Evolutionary conservation across 140 eudicot species (phyloP).

Genomic region (Oenanthe javanica): DNA sequence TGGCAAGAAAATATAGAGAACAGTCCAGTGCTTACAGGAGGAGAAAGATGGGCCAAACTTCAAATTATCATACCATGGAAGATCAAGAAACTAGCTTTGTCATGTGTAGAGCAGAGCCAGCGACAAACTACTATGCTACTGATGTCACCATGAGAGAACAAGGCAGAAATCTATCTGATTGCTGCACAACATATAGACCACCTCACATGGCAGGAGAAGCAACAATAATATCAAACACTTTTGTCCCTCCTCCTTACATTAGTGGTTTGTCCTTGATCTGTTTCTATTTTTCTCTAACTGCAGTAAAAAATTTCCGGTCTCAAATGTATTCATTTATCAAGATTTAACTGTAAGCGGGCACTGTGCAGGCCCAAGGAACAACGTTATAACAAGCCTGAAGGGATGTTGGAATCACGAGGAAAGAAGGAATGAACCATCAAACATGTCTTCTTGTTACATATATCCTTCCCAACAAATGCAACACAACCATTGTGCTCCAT

Average conservation of each 20-base stretch:
- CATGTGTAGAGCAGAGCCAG: neutral
- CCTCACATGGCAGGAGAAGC: neutral
- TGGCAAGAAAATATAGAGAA: conserved; percentile 73
- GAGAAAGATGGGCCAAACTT: conserved; percentile 33
- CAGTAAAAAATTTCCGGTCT: too few species aligned
- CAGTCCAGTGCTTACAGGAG: conserved; percentile 54
- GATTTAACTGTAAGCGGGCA: too few species aligned
- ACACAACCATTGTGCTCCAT: neutral
- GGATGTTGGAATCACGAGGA: neutral
- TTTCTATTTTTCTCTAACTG: neutral
- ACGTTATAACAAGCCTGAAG: neutral
- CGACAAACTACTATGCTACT: neutral
- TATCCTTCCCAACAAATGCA: conserved; percentile 3
- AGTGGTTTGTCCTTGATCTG: neutral
- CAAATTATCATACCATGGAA: neutral
- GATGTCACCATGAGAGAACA: neutral
- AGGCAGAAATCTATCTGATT: too few species aligned
- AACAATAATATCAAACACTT: neutral
- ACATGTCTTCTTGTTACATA: neutral
- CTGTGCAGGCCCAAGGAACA: neutral
- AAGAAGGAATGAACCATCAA: neutral
- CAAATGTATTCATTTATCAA: neutral
- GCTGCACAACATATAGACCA: neutral
- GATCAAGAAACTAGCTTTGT: conserved; percentile 2
- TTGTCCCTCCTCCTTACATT: neutral